Evolutionary conservation across 257 asterid genomes (phyloP).

Genomic region (Linderniella brevidens): DNA sequence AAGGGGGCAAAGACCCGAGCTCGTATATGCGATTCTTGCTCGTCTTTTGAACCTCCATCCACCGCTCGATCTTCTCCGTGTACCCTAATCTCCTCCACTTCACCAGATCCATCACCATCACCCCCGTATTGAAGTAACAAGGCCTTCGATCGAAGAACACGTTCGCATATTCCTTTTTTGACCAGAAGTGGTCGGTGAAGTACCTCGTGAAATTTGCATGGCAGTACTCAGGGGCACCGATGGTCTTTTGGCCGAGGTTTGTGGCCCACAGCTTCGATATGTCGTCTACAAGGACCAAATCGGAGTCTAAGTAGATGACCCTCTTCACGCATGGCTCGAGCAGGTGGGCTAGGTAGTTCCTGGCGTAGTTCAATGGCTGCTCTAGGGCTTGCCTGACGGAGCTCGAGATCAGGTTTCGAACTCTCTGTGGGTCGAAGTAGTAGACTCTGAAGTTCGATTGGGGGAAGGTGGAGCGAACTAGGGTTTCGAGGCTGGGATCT

Average conservation of each 20-base stretch:
- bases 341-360: constrained; percentile 69
- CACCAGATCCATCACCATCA: constrained; percentile 82
- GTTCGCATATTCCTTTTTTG: constrained; percentile 8
- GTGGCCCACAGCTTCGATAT: constrained; percentile 63
- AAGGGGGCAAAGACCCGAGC: constrained; percentile 84
- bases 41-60: constrained; percentile 92
- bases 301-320: constrained; percentile 82
- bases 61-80: constrained; percentile 64
- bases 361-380: constrained; percentile 74
- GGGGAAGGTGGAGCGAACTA: constrained; percentile 73
- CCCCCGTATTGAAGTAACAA: constrained; percentile 86
- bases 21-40: constrained; percentile 65
- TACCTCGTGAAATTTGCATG: constrained; percentile 84
- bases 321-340: constrained; percentile 62
- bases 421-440: constrained; percentile 76
- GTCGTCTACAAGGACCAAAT: constrained; percentile 77
- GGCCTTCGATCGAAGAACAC: constrained; percentile 41
- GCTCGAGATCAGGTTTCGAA: constrained; percentile 55
- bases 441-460: constrained; percentile 67
- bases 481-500: constrained; percentile 38
- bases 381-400: constrained; percentile 86
- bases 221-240: constrained; percentile 91
- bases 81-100: constrained; percentile 71
- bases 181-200: constrained; percentile 64
- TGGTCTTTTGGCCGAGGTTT: constrained; percentile 38